phyloP scores from a whole-genome alignment of 495 filamentous ascomycete genomes.

The Delitschia confertaspora region DNA sequence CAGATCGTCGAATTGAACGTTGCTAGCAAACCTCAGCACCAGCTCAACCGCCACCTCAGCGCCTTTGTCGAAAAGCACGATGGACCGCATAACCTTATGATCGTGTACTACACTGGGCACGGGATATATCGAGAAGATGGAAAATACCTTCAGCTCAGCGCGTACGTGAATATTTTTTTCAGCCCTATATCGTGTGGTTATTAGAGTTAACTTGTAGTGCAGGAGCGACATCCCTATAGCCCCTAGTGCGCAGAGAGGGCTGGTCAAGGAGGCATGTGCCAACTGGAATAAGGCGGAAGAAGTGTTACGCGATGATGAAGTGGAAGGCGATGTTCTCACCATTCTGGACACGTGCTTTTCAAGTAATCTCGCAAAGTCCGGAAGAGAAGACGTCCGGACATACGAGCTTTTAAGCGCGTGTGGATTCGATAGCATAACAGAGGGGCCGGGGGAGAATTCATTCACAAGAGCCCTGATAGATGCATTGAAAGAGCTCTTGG shows the following conservation, averaged over 20 bases:
- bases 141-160: constrained; percentile 14
- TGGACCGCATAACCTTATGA: constrained; percentile 22
- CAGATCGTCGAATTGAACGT: constrained; percentile 22
- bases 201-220: background rate
- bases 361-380: constrained; percentile 22
- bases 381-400: constrained; percentile 10
- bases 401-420: constrained; percentile 21
- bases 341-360: constrained; percentile 31
- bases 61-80: constrained; percentile 23
- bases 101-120: constrained; percentile 32
- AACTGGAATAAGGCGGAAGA: constrained; percentile 28
- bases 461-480: constrained; percentile 25
- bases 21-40: constrained; percentile 21
- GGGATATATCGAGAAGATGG: constrained; percentile 15
- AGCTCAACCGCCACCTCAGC: constrained; percentile 10
- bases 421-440: constrained; percentile 6
- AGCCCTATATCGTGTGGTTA: background rate
- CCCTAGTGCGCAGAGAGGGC: constrained; percentile 2
- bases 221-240: background rate
- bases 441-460: constrained; percentile 15
- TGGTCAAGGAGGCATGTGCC: constrained; percentile 12
- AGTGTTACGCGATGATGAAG: constrained; percentile 13
- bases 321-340: constrained; percentile 26
- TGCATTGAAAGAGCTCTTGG: constrained; percentile 14
- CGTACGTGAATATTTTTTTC: background rate